phyloP scores from a whole-genome alignment of 1,284 basidiomycete species.

The Leccinum insolens region DNA sequence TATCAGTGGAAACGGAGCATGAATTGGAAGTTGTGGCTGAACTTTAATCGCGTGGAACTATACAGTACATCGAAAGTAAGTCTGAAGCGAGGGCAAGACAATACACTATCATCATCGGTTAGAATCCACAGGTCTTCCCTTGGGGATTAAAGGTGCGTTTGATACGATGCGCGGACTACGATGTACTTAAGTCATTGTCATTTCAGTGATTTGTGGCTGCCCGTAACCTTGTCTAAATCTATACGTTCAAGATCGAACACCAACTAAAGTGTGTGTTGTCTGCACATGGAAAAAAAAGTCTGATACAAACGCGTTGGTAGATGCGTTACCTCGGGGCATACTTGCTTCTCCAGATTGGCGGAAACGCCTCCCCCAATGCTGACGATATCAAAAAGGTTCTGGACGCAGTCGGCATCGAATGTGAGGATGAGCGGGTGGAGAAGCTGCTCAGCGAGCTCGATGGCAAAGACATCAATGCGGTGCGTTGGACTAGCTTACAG shows the following conservation, averaged over 20 bases:
- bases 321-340: constrained; percentile 99
- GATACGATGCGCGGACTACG: not conserved
- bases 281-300: not conserved
- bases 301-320: constrained; percentile 41
- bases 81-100: not conserved
- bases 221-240: constrained; percentile 46
- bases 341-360: constrained; percentile 95
- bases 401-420: constrained; percentile 85
- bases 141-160: constrained; percentile 78
- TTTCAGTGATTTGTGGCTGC: constrained; percentile 87
- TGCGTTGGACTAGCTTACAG: constrained; percentile 38
- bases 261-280: constrained; percentile 43
- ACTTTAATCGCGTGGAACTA: constrained; percentile 52
- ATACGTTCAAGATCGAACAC: constrained; percentile 36
- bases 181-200: constrained; percentile 5
- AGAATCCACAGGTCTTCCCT: constrained; percentile 91
- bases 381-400: constrained; percentile 92
- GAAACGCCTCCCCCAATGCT: constrained; percentile 88
- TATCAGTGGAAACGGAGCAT: constrained; percentile 39
- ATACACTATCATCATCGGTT: constrained; percentile 53
- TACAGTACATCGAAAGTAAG: constrained; percentile 47
- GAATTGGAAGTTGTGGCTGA: constrained; percentile 47
- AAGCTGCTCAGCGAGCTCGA: constrained; percentile 91
- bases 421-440: constrained; percentile 82
- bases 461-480: constrained; percentile 89